phyloP scores from a whole-genome alignment of 2,329 filamentous ascomycete genomes.

The Hypoxylon rubiginosum region DNA sequence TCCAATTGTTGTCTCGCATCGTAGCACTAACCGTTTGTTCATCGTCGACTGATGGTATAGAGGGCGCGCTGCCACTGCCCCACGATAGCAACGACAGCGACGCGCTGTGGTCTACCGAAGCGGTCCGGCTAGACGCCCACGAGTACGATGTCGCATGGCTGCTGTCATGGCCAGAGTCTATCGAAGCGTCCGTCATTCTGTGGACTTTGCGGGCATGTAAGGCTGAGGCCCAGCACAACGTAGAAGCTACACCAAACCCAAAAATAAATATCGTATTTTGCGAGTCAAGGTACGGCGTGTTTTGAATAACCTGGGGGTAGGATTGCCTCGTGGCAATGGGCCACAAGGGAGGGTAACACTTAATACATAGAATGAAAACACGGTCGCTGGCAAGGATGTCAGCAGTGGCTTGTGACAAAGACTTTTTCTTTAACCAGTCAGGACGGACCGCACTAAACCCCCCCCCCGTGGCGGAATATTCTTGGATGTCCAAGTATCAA shows the following conservation, averaged over 20 bases:
- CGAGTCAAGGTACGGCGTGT: constrained; percentile 1
- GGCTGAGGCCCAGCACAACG: constrained; percentile 6
- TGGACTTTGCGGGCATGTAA: constrained; percentile 29
- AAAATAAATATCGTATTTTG: constrained; percentile 1
- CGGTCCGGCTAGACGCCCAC: constrained; percentile 27
- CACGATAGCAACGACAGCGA: constrained; percentile 42
- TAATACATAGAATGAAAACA: constrained; percentile 22
- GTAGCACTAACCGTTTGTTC: constrained; percentile 39
- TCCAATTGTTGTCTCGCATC: not conserved
- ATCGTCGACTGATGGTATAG: constrained; percentile 46
- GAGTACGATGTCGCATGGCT: constrained; percentile 19
- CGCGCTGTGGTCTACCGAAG: constrained; percentile 26
- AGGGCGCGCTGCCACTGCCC: constrained; percentile 45
- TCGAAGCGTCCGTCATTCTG: constrained; percentile 22
- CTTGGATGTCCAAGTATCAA: constrained; percentile 19
- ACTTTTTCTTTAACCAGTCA: constrained; percentile 25
- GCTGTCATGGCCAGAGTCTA: constrained; percentile 5
- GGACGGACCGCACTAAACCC: constrained; percentile 14
- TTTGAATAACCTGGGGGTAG: not conserved
- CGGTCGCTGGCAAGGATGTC: constrained; percentile 5
- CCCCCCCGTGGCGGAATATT: constrained; percentile 18
- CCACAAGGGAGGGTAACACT: constrained; percentile 17
- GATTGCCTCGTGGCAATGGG: constrained; percentile 19
- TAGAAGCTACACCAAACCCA: constrained; percentile 6
- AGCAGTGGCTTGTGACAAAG: constrained; percentile 30